Percentiles rank a stretch among this genome's conserved stretches.
Conservation (phyloP, 371 early-diverging fungal genomes). For the Mortierella polycephala region DNA sequence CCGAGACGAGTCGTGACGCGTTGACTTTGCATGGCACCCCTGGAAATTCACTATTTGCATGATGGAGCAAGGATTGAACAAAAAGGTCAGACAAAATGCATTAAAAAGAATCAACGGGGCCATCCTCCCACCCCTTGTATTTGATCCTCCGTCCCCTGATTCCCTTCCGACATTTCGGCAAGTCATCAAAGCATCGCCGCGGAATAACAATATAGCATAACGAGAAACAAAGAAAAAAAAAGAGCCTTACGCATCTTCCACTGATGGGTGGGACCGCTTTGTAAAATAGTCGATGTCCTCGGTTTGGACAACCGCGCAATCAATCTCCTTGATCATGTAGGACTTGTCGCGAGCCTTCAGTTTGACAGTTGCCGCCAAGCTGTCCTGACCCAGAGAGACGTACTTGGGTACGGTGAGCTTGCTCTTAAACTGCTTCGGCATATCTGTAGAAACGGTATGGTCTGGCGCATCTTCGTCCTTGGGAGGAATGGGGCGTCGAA, state of each 20-base stretch:
- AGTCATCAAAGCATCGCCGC: neutral
- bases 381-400: constrained; percentile 20
- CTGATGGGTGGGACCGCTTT: constrained; percentile 20
- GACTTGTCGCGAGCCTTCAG: constrained; percentile 41
- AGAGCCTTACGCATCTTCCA: constrained; percentile 44
- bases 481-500: constrained; percentile 30
- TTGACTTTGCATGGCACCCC: constrained; percentile 25
- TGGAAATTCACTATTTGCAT: constrained; percentile 2
- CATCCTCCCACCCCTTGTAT: too few relatives aligned
- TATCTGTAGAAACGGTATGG: constrained; percentile 21
- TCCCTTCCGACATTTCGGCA: too few relatives aligned
- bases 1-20: constrained; percentile 33
- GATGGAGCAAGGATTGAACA: neutral
- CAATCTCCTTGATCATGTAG: constrained; percentile 44
- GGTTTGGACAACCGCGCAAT: constrained; percentile 38
- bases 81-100: neutral
- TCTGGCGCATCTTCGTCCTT: neutral
- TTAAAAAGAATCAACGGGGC: neutral
- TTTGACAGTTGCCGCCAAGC: constrained; percentile 15
- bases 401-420: constrained; percentile 23
- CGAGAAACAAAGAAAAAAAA: neutral
- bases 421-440: constrained; percentile 35
- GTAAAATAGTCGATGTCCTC: constrained; percentile 37
- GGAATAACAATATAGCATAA: neutral
- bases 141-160: too few relatives aligned